Base-by-base conservation (phyloP, 805 yeast genomes). In the Phaffomyces opuntiae region DNA sequence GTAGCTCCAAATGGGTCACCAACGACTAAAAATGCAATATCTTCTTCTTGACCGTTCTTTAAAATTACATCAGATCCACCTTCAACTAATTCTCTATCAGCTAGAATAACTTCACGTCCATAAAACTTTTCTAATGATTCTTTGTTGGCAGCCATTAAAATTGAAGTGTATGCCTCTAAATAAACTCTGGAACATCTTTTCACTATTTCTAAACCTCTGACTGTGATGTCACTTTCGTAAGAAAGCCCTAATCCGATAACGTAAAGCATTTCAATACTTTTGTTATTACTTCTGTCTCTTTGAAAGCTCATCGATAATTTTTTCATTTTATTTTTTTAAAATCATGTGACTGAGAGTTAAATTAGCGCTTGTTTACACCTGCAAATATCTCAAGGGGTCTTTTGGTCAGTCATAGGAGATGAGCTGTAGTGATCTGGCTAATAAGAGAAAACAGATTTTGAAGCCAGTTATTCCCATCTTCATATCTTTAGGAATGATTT, bases 1-100 rank as follows among this genome's bases (percentile, higher is more conserved):
- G 99, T 91, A 31, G 99, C 99, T 32, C 99, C 99, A 61, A 88
- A 91, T 32, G 91, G 96, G 64, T 91, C 99, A 33, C 99, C 99
- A 26, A 91, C 99, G 19, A 93, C 99, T 52, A 93, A 72, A 55
- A 91, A 89, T 0, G 97, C 98, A 62, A 91, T 75, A 61, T 93
- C 96, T 45, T 84, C 91, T 21, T 66, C 72, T 31, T 84, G 78
- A 1, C 95, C 96, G 49, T 78, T 81, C 19, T 70, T 83, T 51
- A 91, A 70, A 49, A 91, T 93, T 36, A 76, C 74, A 57, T 90
- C 98, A 26, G 93, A 81, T 8, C 91, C 95, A 45, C 83, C 73
- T 61, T 91, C 99, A 21, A 91, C 99, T 54, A 91, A 71, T 60
- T 93, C 98, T 66, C 99, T 77, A 60, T 93, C 98, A 12, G 99